Percentiles rank a stretch among this genome's conserved stretches.
phyloP scores from a whole-genome alignment of 192 early-diverging fungal species.

The Podochytrium sp. region DNA sequence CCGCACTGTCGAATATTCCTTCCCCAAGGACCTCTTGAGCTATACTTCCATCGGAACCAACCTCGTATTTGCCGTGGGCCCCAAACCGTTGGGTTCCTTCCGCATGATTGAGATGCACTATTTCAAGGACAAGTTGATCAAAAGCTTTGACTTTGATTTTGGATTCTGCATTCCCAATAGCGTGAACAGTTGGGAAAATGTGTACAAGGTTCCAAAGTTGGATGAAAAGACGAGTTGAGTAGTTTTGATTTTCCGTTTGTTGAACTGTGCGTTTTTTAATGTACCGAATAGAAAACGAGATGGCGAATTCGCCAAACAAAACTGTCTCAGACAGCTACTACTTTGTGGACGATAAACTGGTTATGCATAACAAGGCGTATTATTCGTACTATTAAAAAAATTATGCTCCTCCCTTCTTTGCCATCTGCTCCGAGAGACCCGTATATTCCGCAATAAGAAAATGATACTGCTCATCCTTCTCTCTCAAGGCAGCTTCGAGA shows the following conservation, averaged over 20 bases:
- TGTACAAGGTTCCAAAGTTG: constrained; percentile 48
- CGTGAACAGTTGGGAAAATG: constrained; percentile 58
- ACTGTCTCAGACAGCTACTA: constrained; percentile 61
- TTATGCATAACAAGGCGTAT: constrained; percentile 62
- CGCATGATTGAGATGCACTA: constrained; percentile 56
- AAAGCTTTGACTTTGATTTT: constrained; percentile 61
- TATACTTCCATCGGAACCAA: constrained; percentile 32
- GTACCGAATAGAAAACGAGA: constrained; percentile 47
- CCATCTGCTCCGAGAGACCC: constrained; percentile 13
- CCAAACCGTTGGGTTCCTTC: constrained; percentile 46
- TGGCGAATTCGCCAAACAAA: constrained; percentile 42
- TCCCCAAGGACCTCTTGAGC: constrained; percentile 13
- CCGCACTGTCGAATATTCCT: constrained; percentile 26
- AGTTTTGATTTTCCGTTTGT: constrained; percentile 19
- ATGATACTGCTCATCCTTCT: constrained; percentile 57
- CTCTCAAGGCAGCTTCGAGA: constrained; percentile 38
- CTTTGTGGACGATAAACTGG: constrained; percentile 57
- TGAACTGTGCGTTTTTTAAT: constrained; percentile 8
- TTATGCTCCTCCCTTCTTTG: constrained; percentile 9
- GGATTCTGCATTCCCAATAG: constrained; percentile 65
- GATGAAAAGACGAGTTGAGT: constrained; percentile 33
- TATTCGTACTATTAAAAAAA: constrained; percentile 42
- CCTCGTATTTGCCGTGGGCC: constrained; percentile 56
- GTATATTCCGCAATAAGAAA: constrained; percentile 57
- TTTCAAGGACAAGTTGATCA: constrained; percentile 53